Base-by-base conservation (phyloP, 2,329 filamentous ascomycete genomes). In the Aspergillus ustus region DNA sequence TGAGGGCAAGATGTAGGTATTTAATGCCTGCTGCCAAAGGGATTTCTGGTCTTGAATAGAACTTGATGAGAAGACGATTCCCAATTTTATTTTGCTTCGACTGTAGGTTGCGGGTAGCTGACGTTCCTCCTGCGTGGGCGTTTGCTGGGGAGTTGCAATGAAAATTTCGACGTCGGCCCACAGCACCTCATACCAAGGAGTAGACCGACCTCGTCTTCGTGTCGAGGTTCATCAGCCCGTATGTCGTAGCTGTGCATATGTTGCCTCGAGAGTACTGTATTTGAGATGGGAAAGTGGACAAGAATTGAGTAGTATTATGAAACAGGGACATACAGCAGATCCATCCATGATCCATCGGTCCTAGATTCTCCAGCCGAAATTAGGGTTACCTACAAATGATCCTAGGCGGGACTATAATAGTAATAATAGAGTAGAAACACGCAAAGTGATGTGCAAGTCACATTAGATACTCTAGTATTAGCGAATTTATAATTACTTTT, bases 381-480 rank as follows among this genome's bases (percentile, higher is more conserved):
- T 48, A 48, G 45, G 45, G 45, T 48, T 48, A 22, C 45, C 45
- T 15, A 48, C 7, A 46, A n/a, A 19, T 9, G 15, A 5, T 46
- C 44, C 8, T 20, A 11, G 22, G 9, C 15, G 29, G 15, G 50
- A 37, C 7, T 20, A 6, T 25, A 34, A 22, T 7, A 22, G 20
- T 20, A 29, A 54, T 28, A 28, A 29, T 11, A n/a, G 17, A 25
- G 8, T 11, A 15, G 34, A 40, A 15, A 15, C 25, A 25, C 25
- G 25, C 25, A 25, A 25, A 25, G 25, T 25, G 9, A 40, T 40
- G 13, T 40, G 19, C 13, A 40, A 22, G 22, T 4, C 22, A 8
- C 17, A 22, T 13, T 29, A 52, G 46, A 52, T 59, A 28, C 37
- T 59, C 52, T 61, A 52, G 31, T 60, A 60, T 50, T 55, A 58